These are phyloP conservation scores for Coemansia reversa DNA, from an alignment of 192 early-diverging fungal species.

Conservation along the genomic window DNA sequence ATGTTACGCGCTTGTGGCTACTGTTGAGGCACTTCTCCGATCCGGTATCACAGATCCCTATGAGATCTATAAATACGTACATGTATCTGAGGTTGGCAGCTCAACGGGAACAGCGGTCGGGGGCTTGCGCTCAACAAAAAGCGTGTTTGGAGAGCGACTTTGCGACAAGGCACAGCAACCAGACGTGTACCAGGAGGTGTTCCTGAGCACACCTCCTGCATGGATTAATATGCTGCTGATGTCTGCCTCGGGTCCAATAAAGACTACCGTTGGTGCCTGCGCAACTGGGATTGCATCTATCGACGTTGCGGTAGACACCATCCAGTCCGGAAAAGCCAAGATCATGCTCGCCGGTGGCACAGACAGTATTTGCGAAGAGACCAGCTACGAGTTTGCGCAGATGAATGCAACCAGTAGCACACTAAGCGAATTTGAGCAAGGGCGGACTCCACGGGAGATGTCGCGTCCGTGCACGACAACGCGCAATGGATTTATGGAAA, in stretches of 20 bases:
- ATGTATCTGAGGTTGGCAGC: slow-evolving; percentile 91
- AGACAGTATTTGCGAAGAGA: slow-evolving; percentile 89
- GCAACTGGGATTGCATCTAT: slow-evolving; percentile 90
- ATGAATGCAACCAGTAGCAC: slow-evolving; percentile 93
- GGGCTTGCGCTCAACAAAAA: slow-evolving; percentile 71
- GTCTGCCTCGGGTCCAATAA: slow-evolving; percentile 90
- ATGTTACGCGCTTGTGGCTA: slow-evolving; percentile 84
- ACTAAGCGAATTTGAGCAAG: slow-evolving; percentile 72
- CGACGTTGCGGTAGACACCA: slow-evolving; percentile 88
- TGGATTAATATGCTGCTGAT: slow-evolving; percentile 96
- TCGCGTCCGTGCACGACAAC: slow-evolving; percentile 87
- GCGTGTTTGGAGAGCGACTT: slow-evolving; percentile 76
- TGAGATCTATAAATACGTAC: slow-evolving; percentile 93
- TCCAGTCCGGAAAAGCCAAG: slow-evolving; percentile 86
- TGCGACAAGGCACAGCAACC: slow-evolving; percentile 81
- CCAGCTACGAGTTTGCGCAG: slow-evolving; percentile 91
- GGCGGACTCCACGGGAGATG: slow-evolving; percentile 88
- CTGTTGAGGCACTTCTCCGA: slow-evolving; percentile 85
- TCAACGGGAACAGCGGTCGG: slow-evolving; percentile 84
- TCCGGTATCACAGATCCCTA: slow-evolving; percentile 95
- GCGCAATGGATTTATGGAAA: slow-evolving; percentile 93
- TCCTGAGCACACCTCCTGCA: slow-evolving; percentile 93
- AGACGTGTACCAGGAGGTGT: slow-evolving; percentile 94
- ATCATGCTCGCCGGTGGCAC: slow-evolving; percentile 87
- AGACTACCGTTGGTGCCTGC: slow-evolving; percentile 77